Conservation (phyloP, 2,329 filamentous ascomycete genomes). For the Ascochyta lentis region DNA sequence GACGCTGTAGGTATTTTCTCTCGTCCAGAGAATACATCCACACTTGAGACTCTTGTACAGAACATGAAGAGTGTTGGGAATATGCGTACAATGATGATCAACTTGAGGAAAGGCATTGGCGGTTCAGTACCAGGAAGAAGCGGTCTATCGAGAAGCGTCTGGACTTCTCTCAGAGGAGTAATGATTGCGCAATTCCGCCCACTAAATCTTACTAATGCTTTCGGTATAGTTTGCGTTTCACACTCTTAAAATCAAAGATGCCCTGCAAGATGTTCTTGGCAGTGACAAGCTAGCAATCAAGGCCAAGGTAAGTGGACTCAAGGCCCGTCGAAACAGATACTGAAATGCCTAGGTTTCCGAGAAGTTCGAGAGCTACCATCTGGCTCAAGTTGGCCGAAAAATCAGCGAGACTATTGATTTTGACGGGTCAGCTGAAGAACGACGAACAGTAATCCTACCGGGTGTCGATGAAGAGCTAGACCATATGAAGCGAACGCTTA, state of each 20-base stretch:
- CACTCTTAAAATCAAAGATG: constrained; percentile 71
- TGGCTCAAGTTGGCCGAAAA: constrained; percentile 71
- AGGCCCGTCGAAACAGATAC: not conserved
- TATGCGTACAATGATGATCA: constrained; percentile 70
- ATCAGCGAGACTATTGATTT: constrained; percentile 80
- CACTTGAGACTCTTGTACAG: constrained; percentile 63
- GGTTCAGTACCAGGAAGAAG: constrained; percentile 56
- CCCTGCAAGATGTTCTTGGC: constrained; percentile 64
- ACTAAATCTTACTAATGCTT: not conserved
- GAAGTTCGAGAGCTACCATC: constrained; percentile 62
- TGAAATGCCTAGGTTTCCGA: constrained; percentile 59
- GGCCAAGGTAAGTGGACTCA: constrained; percentile 55
- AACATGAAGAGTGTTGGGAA: constrained; percentile 77
- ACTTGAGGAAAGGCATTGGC: constrained; percentile 80
- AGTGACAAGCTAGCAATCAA: constrained; percentile 61
- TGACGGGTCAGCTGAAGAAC: constrained; percentile 72
- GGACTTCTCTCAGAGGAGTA: constrained; percentile 70
- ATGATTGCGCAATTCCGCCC: constrained; percentile 15
- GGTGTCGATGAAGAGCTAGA: constrained; percentile 80
- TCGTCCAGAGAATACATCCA: constrained; percentile 68
- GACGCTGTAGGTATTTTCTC: constrained; percentile 71
- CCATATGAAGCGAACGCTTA: constrained; percentile 75
- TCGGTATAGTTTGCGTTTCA: constrained; percentile 70
- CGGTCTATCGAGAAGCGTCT: constrained; percentile 71
- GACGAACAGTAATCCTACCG: constrained; percentile 73